Evolutionary conservation across 1,284 basidiomycete genomes (phyloP).

Genomic region (Rhizopogon hawkerae): DNA sequence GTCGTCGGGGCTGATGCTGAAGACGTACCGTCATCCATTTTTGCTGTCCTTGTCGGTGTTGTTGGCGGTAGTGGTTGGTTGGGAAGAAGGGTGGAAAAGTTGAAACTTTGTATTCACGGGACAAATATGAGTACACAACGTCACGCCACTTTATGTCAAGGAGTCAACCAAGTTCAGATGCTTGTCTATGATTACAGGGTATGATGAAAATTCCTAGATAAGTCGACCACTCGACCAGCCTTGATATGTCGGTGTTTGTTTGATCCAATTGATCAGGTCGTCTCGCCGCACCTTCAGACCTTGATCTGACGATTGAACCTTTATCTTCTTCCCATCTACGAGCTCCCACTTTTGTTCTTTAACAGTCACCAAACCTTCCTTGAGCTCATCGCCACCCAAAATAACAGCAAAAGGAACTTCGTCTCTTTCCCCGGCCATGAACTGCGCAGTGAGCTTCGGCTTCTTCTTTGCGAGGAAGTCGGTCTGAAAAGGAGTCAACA

Average conservation of each 20-base stretch:
- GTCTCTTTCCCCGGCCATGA: slow-evolving; percentile 87
- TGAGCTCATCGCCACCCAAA: slow-evolving; percentile 81
- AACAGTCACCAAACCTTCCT: slow-evolving; percentile 76
- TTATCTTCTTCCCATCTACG: slow-evolving; percentile 64
- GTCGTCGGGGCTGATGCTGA: slow-evolving; percentile 55
- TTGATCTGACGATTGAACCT: slow-evolving; percentile 57
- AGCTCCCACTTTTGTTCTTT: slow-evolving; percentile 88
- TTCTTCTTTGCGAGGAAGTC: slow-evolving; percentile 93
- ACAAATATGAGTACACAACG: slow-evolving; percentile 9
- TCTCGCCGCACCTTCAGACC: slow-evolving; percentile 61
- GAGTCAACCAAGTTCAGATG: not conserved
- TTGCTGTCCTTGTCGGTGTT: slow-evolving; percentile 22
- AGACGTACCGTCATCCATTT: slow-evolving; percentile 77
- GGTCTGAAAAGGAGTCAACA: slow-evolving; percentile 41
- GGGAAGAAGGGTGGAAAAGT: not conserved
- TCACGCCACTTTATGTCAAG: not conserved
- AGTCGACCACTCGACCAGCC: slow-evolving; percentile 40
- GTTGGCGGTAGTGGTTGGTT: not conserved
- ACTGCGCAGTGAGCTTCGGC: slow-evolving; percentile 83
- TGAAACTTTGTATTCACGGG: not conserved
- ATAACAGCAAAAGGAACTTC: slow-evolving; percentile 89
- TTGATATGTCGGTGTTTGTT: slow-evolving; percentile 37
- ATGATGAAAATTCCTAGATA: slow-evolving; percentile 15
- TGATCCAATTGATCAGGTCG: slow-evolving; percentile 67
- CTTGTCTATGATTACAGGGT: not conserved